Evolutionary conservation across 192 early-diverging fungal species (phyloP).

Genomic region (Coemansia sp.): DNA sequence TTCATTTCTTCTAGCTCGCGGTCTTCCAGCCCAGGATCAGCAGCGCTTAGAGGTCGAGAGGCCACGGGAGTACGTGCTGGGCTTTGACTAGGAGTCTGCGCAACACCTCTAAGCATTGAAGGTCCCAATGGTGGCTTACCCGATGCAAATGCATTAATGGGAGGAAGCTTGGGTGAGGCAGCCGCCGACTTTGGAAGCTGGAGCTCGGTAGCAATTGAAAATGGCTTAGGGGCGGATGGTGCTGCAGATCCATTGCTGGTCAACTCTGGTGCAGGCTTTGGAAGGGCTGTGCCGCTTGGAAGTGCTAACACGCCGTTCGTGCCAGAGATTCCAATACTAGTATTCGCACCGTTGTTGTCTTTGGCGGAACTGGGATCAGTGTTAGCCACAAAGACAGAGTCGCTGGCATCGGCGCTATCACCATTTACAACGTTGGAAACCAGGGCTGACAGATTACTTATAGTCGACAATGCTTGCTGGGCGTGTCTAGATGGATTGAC

Average conservation of each 20-base stretch:
- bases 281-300: no score
- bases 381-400: not conserved
- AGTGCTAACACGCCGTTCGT: not conserved
- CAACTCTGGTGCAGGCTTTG: no score
- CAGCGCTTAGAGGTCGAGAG: not conserved
- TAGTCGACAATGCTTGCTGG: slow-evolving; percentile 24
- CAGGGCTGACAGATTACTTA: slow-evolving; percentile 27
- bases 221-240: no score
- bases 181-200: not conserved
- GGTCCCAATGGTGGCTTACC: no score
- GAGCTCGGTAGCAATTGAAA: not conserved
- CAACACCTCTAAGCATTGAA: no score
- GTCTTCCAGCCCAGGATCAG: not conserved
- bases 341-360: not conserved
- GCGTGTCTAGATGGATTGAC: slow-evolving; percentile 5
- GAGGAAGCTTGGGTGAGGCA: not conserved
- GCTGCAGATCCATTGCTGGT: no score
- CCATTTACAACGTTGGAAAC: slow-evolving; percentile 11
- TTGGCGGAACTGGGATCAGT: not conserved
- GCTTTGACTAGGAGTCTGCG: no score
- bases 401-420: no score
- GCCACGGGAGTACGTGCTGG: no score
- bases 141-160: no score
- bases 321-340: not conserved
- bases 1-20: slow-evolving; percentile 34